Base-by-base conservation (phyloP, 2,329 filamentous ascomycete species). In the Aspergillus sp. region DNA sequence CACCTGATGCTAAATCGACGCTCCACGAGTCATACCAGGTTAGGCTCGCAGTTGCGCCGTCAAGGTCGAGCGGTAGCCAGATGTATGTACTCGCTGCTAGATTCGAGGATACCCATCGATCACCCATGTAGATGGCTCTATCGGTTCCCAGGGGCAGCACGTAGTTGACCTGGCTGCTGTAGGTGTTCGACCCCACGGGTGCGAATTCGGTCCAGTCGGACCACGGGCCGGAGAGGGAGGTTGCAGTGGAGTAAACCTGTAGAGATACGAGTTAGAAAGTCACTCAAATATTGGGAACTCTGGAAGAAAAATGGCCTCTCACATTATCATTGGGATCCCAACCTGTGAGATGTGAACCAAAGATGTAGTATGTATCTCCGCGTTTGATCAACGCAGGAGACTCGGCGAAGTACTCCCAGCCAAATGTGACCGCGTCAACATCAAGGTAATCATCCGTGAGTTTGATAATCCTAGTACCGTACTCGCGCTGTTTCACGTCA, bases 341-440 rank as follows among this genome's bases (percentile, higher is more conserved):
- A 37, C 61, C 61, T 1, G 80, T 84, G 12, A 84, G 68, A 44
- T 81, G 76, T 0, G 83, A 86, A 2, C 82, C 86, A 66, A 90
- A 88, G 74, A 89, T 83, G 71, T 83, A 89, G 70, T 88, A 90
- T 0, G 80, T 79, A 1, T 79, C 82, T 14, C 81, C 77, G 7
- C 80, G 79, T 70, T 89, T 89, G 55, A 87, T 68, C 37, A 90
- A 76, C 0, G 87, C 86, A 0, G 87, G 87, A 0, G 86, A 77
- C 66, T 90, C 87, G 8, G 40, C 49, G 15, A 44, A 52, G 48
- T 79, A 78, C 47, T 84, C 51, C n/a, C 59, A 78, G 2, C 69
- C 69, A 79, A 83, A 88, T 1, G 80, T 71, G 57, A 84, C 84
- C 0, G 79, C 79, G 0, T 73, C 70, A 2, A 86, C 80, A 14